A percentile compares a stretch with the other conserved stretches of the same genome.
These are phyloP conservation scores for Glarea lozoyensis DNA, from an alignment of 495 filamentous ascomycete genomes.

Conservation along the genomic window DNA sequence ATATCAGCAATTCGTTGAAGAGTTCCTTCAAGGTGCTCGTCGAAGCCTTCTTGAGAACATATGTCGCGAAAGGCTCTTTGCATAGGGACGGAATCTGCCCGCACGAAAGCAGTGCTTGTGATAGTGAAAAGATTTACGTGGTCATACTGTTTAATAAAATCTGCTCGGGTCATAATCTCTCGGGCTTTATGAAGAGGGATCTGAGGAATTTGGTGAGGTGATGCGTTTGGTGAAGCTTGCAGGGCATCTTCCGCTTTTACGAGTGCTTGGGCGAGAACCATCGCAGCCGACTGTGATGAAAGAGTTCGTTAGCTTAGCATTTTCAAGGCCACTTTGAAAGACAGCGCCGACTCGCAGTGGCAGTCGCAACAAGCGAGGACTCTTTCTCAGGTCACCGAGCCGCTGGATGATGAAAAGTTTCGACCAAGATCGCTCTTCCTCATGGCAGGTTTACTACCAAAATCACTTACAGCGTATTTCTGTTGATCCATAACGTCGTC, in stretches of 20 bases:
- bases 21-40: constrained; percentile 72
- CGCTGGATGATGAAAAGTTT: no score
- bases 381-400: no score
- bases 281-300: constrained; percentile 63
- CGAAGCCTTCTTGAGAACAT: constrained; percentile 62
- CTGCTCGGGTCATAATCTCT: constrained; percentile 87
- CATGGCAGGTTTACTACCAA: no score
- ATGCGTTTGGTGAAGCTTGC: constrained; percentile 38
- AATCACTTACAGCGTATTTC: constrained; percentile 82
- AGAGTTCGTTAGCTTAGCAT: background rate
- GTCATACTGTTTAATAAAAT: constrained; percentile 90
- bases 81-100: constrained; percentile 95
- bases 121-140: constrained; percentile 95
- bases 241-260: constrained; percentile 71
- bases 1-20: constrained; percentile 79
- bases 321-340: no score
- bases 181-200: constrained; percentile 79
- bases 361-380: no score
- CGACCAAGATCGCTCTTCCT: no score
- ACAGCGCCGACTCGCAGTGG: no score
- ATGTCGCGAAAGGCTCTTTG: constrained; percentile 83
- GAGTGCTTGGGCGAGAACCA: constrained; percentile 85
- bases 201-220: constrained; percentile 70
- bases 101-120: constrained; percentile 75
- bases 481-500: constrained; percentile 99